A percentile compares a stretch with the other conserved stretches of the same genome.
These are phyloP conservation scores for Mycena galopus DNA, from an alignment of 768 basidiomycete genomes.

Conservation along the genomic window DNA sequence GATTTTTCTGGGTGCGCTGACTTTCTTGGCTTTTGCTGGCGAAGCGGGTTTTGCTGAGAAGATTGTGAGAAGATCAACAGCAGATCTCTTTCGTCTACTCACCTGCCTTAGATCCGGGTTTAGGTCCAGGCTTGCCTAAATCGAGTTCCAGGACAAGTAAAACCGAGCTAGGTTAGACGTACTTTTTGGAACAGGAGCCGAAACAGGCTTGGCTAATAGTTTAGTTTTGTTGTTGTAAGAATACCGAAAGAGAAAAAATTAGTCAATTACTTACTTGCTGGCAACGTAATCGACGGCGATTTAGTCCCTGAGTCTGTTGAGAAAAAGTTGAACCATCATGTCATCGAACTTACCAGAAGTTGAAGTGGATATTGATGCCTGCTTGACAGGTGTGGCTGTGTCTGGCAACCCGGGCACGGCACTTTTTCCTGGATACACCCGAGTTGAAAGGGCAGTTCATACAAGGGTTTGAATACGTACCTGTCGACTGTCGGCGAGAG, in stretches of 20 bases:
- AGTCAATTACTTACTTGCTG: not conserved
- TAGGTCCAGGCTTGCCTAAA: slow-evolving; percentile 33
- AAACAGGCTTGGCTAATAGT: slow-evolving; percentile 11
- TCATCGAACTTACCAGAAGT: slow-evolving; percentile 21
- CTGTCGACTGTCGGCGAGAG: slow-evolving; percentile 20
- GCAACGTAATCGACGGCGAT: slow-evolving; percentile 11
- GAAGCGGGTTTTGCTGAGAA: slow-evolving; percentile 24
- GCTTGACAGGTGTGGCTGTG: slow-evolving; percentile 18
- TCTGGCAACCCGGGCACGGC: slow-evolving; percentile 7
- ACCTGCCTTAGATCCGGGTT: slow-evolving; percentile 17
- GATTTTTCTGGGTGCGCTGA: slow-evolving; percentile 18
- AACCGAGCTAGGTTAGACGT: not conserved
- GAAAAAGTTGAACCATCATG: slow-evolving; percentile 13
- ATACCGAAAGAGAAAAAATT: not conserved
- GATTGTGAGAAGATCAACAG: not conserved
- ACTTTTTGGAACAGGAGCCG: slow-evolving; percentile 15
- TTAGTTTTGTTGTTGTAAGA: too few relatives aligned
- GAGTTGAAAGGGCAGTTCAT: not conserved
- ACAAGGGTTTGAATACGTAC: not conserved
- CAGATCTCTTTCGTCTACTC: not conserved
- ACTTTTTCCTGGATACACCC: slow-evolving; percentile 10
- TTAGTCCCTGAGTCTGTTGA: slow-evolving; percentile 15
- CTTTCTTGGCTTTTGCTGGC: slow-evolving; percentile 30
- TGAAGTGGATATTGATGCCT: slow-evolving; percentile 14
- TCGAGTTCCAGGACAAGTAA: not conserved